A percentile compares a stretch with the other conserved stretches of the same genome.
Evolutionary conservation across 2,329 filamentous ascomycete genomes (phyloP).

Genomic region (Hymenoscyphus linearis): DNA sequence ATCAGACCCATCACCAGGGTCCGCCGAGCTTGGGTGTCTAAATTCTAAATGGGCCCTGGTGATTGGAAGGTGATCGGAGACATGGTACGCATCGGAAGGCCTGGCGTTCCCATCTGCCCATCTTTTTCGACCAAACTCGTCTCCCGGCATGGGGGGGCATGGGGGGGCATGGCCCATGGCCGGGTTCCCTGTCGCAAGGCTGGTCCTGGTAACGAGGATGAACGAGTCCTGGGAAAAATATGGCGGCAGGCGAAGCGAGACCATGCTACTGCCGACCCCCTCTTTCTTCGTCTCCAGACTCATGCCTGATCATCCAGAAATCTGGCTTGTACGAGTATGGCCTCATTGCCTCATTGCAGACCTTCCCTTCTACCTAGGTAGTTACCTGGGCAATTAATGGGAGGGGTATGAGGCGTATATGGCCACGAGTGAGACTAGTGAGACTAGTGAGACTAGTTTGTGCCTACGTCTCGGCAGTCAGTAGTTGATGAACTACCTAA

Average conservation of each 20-base stretch:
- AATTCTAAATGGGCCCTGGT: neutral
- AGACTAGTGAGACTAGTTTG: neutral
- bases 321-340: neutral
- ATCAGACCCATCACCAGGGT: neutral
- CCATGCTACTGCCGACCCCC: neutral
- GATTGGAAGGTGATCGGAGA: neutral
- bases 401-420: neutral
- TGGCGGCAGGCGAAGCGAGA: neutral
- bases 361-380: neutral
- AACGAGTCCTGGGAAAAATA: neutral
- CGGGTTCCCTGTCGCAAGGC: neutral
- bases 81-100: neutral
- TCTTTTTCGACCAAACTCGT: neutral
- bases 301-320: too few species aligned
- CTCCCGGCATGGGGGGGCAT: neutral
- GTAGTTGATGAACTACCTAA: neutral
- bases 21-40: neutral
- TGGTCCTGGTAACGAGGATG: neutral
- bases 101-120: neutral
- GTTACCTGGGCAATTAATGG: neutral
- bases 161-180: too few species aligned
- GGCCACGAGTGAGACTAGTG: neutral
- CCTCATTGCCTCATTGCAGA: neutral
- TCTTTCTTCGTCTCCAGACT: neutral
- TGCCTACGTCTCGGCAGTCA: neutral